Evolutionary conservation across 2,329 filamentous ascomycete genomes (phyloP).

Genomic region (Apiospora hydei): DNA sequence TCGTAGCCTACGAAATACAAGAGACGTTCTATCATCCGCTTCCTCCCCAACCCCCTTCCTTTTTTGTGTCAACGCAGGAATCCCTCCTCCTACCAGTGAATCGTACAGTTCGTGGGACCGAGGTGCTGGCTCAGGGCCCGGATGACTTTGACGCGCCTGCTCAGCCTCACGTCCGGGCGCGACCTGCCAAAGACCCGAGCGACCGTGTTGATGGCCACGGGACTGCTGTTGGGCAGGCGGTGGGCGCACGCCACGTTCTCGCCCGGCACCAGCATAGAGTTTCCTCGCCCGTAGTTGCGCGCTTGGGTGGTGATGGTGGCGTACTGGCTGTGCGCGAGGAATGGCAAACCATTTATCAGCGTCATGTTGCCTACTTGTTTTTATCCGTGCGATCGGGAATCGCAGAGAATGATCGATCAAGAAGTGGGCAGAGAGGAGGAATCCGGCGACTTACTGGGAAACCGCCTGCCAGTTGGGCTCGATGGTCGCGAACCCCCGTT

Average conservation of each 20-base stretch:
- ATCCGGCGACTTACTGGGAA: background rate
- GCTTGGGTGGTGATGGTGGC: slow-evolving; percentile 15
- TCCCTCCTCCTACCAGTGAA: background rate
- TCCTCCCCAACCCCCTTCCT: background rate
- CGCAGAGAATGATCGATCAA: background rate
- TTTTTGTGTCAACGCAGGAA: too few relatives aligned
- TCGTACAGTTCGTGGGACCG: background rate
- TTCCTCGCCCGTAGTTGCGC: background rate
- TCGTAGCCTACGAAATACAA: too few relatives aligned
- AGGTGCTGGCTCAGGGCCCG: background rate
- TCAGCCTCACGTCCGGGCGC: slow-evolving; percentile 1
- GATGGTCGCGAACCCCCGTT: background rate
- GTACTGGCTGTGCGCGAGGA: slow-evolving; percentile 1
- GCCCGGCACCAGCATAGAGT: background rate
- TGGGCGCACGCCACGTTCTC: slow-evolving; percentile 3
- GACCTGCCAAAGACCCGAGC: background rate
- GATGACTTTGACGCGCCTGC: background rate
- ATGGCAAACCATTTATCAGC: background rate
- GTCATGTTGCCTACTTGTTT: background rate
- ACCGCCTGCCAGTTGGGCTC: background rate
- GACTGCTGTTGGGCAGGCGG: background rate
- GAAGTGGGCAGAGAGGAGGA: background rate
- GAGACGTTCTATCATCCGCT: background rate
- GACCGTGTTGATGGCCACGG: background rate
- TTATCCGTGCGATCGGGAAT: background rate